Evolutionary conservation across 805 yeast genomes (phyloP).

Genomic region (Starmerella vitae): DNA sequence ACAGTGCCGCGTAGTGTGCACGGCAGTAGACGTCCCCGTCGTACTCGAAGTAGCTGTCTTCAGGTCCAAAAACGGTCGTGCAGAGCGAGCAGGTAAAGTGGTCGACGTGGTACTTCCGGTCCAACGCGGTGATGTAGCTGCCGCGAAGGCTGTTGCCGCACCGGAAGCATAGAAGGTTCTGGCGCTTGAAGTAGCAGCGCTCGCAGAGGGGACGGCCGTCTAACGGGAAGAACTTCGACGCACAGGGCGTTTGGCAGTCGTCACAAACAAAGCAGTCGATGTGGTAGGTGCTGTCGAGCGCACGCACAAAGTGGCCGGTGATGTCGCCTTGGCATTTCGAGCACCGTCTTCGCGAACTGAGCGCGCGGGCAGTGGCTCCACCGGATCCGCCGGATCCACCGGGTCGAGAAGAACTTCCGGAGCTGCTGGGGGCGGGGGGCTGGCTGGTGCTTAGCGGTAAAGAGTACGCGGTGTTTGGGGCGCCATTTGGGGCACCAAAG

Average conservation of each 20-base stretch:
- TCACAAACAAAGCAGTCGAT: slow-evolving; percentile 76
- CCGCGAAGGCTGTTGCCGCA: slow-evolving; percentile 83
- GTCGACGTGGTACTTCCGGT: slow-evolving; percentile 82
- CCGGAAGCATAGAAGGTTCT: slow-evolving; percentile 70
- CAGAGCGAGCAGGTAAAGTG: slow-evolving; percentile 90
- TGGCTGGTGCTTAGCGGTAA: no score
- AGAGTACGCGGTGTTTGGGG: neutral
- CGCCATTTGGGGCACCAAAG: neutral
- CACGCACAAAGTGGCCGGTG: slow-evolving; percentile 71
- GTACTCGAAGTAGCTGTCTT: slow-evolving; percentile 85
- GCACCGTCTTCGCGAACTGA: slow-evolving; percentile 28
- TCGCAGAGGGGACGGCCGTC: slow-evolving; percentile 68
- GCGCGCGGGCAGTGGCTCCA: slow-evolving; percentile 5
- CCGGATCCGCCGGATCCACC: neutral
- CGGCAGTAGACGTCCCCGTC: slow-evolving; percentile 75
- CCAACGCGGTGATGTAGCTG: slow-evolving; percentile 85
- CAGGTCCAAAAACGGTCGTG: slow-evolving; percentile 70
- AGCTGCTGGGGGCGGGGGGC: neutral
- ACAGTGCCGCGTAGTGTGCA: slow-evolving; percentile 73
- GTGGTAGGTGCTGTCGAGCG: slow-evolving; percentile 66
- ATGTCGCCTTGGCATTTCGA: slow-evolving; percentile 41
- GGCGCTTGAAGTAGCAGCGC: slow-evolving; percentile 75
- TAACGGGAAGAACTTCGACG: slow-evolving; percentile 77
- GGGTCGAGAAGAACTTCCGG: neutral
- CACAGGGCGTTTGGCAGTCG: slow-evolving; percentile 70